Conservation (phyloP, 2,329 filamentous ascomycete species). For the Fusarium armeniacum region DNA sequence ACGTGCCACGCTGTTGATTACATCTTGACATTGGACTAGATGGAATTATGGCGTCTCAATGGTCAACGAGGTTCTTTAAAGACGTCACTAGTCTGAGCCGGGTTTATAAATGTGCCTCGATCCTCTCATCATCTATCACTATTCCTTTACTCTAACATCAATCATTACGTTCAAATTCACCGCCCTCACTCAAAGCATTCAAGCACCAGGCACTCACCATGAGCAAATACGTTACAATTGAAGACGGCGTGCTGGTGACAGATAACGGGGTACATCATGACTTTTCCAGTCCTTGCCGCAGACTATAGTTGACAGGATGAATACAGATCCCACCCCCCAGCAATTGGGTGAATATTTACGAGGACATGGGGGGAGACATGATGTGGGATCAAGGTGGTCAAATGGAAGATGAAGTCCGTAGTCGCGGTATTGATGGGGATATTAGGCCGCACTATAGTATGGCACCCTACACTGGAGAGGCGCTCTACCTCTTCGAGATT, state of each 20-base stretch:
- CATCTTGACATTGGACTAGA: neutral
- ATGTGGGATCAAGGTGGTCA: neutral
- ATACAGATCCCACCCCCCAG: neutral
- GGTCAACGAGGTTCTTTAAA: neutral
- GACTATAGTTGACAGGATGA: neutral
- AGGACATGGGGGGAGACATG: neutral
- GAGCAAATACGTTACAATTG: neutral
- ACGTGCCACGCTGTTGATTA: neutral
- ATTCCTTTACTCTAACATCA: neutral
- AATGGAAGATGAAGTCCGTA: neutral
- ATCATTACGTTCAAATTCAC: neutral
- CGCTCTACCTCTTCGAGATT: neutral
- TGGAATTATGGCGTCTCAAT: fast-evolving
- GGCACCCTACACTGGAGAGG: neutral
- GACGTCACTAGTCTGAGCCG: neutral
- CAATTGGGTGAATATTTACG: neutral
- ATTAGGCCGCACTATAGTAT: neutral
- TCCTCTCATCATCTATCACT: neutral
- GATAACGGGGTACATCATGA: neutral
- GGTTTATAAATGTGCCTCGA: neutral
- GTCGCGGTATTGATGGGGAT: neutral
- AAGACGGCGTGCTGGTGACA: neutral
- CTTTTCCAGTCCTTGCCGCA: neutral
- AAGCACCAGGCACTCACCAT: neutral
- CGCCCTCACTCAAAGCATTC: neutral